Evolutionary conservation across 1,139 yeast genomes (phyloP).

Genomic region (Schizosaccharomyces versatilis): DNA sequence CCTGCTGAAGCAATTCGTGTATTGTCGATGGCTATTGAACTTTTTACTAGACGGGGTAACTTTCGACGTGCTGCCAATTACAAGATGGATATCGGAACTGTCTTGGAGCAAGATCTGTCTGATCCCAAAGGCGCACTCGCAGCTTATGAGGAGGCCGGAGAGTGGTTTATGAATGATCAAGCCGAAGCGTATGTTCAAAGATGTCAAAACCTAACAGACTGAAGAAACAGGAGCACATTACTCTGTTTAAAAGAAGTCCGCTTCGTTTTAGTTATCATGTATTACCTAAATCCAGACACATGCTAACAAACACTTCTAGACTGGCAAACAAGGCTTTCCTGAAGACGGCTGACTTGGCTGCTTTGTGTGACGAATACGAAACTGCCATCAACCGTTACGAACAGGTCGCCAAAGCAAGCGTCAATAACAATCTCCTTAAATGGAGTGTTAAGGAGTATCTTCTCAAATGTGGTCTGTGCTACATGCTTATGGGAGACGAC

Average conservation of each 20-base stretch:
- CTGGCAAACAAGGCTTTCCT: conserved; percentile 69
- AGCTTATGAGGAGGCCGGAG: conserved; percentile 84
- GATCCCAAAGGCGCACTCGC: conserved; percentile 48
- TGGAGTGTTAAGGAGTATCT: conserved; percentile 90
- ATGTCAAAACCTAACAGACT: background rate
- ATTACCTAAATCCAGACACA: background rate
- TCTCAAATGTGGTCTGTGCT: conserved; percentile 60
- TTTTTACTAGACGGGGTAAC: conserved; percentile 77
- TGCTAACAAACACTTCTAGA: conserved; percentile 4
- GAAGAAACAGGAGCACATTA: background rate
- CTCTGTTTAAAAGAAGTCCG: background rate
- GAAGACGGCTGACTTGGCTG: conserved; percentile 76
- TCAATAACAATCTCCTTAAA: conserved; percentile 54
- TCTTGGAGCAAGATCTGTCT: conserved; percentile 52
- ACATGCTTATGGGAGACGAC: conserved; percentile 59
- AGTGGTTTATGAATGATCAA: conserved; percentile 82
- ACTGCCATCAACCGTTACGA: conserved; percentile 9
- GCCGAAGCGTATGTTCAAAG: conserved; percentile 41
- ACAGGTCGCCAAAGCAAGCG: conserved; percentile 19
- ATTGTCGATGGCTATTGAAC: conserved; percentile 51
- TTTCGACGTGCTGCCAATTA: conserved; percentile 91
- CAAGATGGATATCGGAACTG: conserved; percentile 69
- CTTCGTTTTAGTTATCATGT: background rate
- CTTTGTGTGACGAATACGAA: conserved; percentile 41
- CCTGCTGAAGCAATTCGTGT: conserved; percentile 65